phyloP scores from a whole-genome alignment of 1,284 basidiomycete genomes.

The Calocybe gambosa region DNA sequence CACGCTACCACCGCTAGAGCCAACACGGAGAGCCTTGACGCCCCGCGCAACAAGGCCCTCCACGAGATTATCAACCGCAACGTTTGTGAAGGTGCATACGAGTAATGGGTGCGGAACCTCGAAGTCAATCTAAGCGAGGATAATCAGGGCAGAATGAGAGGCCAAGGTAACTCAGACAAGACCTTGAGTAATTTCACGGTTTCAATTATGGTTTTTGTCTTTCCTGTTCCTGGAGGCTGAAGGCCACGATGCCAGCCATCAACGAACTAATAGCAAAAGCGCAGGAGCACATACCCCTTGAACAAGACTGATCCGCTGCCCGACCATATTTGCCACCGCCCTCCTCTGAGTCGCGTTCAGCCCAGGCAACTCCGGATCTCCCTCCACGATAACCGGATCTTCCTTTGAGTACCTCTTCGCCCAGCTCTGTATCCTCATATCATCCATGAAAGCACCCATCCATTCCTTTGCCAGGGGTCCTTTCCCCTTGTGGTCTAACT shows the following conservation, averaged over 20 bases:
- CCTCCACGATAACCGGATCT: constrained; percentile 65
- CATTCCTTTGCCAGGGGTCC: constrained; percentile 12
- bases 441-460: constrained; percentile 55
- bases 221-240: constrained; percentile 93
- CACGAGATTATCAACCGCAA: constrained; percentile 90
- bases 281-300: constrained; percentile 66
- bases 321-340: constrained; percentile 86
- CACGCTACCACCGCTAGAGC: constrained; percentile 59
- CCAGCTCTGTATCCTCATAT: constrained; percentile 75
- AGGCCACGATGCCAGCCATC: constrained; percentile 8
- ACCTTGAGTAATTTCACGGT: constrained; percentile 80
- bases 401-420: constrained; percentile 55
- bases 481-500: constrained; percentile 15
- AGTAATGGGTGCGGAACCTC: constrained; percentile 80
- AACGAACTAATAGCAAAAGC: constrained; percentile 4
- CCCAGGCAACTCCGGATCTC: constrained; percentile 66
- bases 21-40: constrained; percentile 74
- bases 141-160: not conserved
- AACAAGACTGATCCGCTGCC: constrained; percentile 72
- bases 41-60: constrained; percentile 61
- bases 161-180: not conserved
- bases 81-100: constrained; percentile 91
- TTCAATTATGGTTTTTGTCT: constrained; percentile 89
- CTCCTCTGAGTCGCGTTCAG: constrained; percentile 78
- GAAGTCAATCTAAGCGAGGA: constrained; percentile 54